Evolutionary conservation across 2,329 filamentous ascomycete genomes (phyloP).

Genomic region (Paecilomyces formosus): DNA sequence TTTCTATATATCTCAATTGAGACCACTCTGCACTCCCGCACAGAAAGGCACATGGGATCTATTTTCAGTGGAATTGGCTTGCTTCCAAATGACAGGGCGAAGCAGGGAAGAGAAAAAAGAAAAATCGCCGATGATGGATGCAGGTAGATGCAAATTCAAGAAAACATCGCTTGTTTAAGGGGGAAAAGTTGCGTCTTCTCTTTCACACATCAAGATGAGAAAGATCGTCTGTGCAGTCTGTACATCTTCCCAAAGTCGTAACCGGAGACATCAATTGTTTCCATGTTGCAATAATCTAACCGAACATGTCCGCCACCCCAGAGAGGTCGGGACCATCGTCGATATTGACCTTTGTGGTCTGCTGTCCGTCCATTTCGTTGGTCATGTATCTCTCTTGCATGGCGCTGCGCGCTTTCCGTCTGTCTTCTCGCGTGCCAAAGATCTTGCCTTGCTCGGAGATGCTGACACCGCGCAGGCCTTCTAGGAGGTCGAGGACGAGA

Average conservation of each 20-base stretch:
- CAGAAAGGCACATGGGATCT: neutral
- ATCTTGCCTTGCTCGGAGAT: slow-evolving; percentile 92
- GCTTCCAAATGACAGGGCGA: neutral
- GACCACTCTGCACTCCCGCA: neutral
- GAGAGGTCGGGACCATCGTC: slow-evolving; percentile 44
- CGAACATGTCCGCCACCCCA: slow-evolving; percentile 49
- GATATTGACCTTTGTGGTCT: slow-evolving; percentile 33
- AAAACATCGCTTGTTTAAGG: neutral
- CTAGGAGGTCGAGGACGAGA: slow-evolving; percentile 74
- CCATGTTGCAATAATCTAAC: slow-evolving; percentile 18
- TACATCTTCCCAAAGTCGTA: neutral
- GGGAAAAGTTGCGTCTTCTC: neutral
- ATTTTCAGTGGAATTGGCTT: neutral
- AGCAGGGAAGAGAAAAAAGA: neutral
- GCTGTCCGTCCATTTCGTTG: slow-evolving; percentile 35
- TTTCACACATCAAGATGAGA: neutral
- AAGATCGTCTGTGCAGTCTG: neutral
- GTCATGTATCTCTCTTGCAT: slow-evolving; percentile 39
- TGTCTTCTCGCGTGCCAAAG: slow-evolving; percentile 33
- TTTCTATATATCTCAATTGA: neutral
- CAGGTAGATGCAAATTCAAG: neutral
- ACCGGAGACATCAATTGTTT: neutral
- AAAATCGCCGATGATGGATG: neutral
- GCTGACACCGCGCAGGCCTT: slow-evolving; percentile 80
- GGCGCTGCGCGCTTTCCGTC: slow-evolving; percentile 34